Conservation (phyloP, 169 alveolate species). For the Plasmodium malariae region DNA sequence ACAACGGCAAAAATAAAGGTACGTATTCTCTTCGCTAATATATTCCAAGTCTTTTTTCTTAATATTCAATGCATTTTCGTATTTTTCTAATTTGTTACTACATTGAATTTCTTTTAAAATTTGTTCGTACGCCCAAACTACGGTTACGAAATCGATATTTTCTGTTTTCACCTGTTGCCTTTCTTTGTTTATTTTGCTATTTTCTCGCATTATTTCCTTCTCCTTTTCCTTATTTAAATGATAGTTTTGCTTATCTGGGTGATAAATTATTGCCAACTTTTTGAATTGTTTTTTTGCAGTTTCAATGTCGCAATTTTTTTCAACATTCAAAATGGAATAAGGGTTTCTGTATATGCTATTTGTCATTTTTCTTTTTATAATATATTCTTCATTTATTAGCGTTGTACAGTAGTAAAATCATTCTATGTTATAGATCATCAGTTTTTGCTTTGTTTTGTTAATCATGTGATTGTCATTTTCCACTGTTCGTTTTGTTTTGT, state of each 20-base stretch:
- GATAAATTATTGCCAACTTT: conserved; percentile 63
- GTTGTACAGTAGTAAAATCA: background rate
- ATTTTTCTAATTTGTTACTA: conserved; percentile 35
- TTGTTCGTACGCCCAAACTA: conserved; percentile 74
- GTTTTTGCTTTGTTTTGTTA: too few species aligned
- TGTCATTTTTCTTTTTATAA: conserved; percentile 11
- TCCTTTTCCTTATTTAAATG: conserved; percentile 27
- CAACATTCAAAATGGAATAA: conserved; percentile 57
- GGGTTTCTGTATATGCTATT: conserved; percentile 20
- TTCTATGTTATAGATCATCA: too few species aligned
- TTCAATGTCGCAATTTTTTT: conserved; percentile 45
- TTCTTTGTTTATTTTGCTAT: conserved; percentile 3
- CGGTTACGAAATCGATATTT: conserved; percentile 44
- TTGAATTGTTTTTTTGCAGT: conserved; percentile 52
- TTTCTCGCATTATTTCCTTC: too few species aligned
- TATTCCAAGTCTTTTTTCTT: conserved; percentile 50
- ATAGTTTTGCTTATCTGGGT: conserved; percentile 50
- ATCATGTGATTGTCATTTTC: too few species aligned
- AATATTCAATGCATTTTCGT: conserved; percentile 64
- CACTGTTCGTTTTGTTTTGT: too few species aligned
- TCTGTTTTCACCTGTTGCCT: conserved; percentile 9
- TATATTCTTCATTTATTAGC: background rate
- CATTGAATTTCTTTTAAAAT: conserved; percentile 44
- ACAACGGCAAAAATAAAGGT: conserved; percentile 55
- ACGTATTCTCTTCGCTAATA: conserved; percentile 32